Evolutionary conservation across 108 stramenopile genomes (phyloP), one percentile per base, ranked within the genome.

Genomic region (Conticribra guillardii): DNA sequence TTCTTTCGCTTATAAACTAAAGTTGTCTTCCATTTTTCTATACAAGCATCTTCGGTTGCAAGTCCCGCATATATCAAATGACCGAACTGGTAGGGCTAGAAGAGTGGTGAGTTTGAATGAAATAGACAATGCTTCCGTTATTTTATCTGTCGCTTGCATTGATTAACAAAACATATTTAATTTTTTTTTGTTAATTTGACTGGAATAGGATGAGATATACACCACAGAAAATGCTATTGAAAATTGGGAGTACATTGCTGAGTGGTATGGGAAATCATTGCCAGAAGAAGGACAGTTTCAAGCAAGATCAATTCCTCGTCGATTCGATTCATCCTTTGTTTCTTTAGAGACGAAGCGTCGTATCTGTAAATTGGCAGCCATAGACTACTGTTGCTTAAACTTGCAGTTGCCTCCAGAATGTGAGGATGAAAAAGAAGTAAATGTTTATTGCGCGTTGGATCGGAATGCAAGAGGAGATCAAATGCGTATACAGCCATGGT

Each of bases 311-410:
- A 31, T 28, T 31, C 64, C 64, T 28, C 29, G 64, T 0, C 50
- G 64, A 23, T 31, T 65, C 34, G 48, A 65, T 24, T 33, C 49
- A n/a, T 53, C 64, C 5, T 27, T 48, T n/a, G 47, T 62, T 29
- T 62, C 61, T 7, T 3, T 53, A 0, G 26, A 33, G 19, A 65
- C 64, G 4, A 65, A 65, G 29, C 64, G 52, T 52, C 47, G 51
- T 24, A 65, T 65, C 15, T 65, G 64, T 31, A 24, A 65, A 34
- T 53, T 65, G n/a, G 47, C 64, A 2, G 64, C 64, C 2, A 52
- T 65, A 4, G 64, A 65, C 52, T 65, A 65, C 23, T 65, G 64
- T 50, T 65, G 64, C 28, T 34, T 65, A 30, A 65, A 65, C 34
- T 53, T 65, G 51, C 7, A 52, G 51, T n/a, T 65, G 31, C 64